These are phyloP conservation scores for Lentinula boryana DNA, from an alignment of 768 basidiomycete genomes.

Conservation along the genomic window DNA sequence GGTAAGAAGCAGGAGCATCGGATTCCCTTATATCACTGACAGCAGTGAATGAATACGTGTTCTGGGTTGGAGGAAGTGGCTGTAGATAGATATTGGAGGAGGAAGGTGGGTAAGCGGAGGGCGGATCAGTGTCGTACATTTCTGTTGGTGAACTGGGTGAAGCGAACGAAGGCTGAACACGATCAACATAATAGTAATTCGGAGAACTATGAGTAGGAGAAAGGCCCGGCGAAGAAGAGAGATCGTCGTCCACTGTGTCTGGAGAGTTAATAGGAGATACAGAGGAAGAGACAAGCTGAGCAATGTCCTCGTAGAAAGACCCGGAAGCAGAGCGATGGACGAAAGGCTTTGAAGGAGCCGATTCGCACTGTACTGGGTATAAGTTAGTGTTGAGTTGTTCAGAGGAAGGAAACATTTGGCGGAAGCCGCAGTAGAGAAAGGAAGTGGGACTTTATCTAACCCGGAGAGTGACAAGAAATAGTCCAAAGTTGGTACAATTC, in stretches of 20 bases:
- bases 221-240: conserved; percentile 23
- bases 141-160: conserved; percentile 24
- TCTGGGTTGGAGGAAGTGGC: conserved; percentile 10
- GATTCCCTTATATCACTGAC: conserved; percentile 20
- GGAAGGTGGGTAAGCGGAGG: conserved; percentile 5
- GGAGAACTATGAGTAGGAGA: conserved; percentile 12
- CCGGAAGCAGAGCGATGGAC: not conserved
- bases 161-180: conserved; percentile 24
- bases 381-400: not conserved
- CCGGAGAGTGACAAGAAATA: conserved; percentile 2
- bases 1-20: conserved; percentile 11
- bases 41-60: conserved; percentile 13
- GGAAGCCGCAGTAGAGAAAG: not conserved
- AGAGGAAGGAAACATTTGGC: conserved; percentile 3
- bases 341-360: not conserved
- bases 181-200: conserved; percentile 25
- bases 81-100: conserved; percentile 11
- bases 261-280: conserved; percentile 22
- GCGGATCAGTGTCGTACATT: conserved; percentile 22
- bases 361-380: not conserved
- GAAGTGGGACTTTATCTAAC: conserved; percentile 3
- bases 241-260: conserved; percentile 30
- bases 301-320: conserved; percentile 18
- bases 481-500: not conserved
- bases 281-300: conserved; percentile 16